Evolutionary conservation across 352 stramenopile genomes (phyloP).

Genomic region (Phytophthora macrochlamydospora): DNA sequence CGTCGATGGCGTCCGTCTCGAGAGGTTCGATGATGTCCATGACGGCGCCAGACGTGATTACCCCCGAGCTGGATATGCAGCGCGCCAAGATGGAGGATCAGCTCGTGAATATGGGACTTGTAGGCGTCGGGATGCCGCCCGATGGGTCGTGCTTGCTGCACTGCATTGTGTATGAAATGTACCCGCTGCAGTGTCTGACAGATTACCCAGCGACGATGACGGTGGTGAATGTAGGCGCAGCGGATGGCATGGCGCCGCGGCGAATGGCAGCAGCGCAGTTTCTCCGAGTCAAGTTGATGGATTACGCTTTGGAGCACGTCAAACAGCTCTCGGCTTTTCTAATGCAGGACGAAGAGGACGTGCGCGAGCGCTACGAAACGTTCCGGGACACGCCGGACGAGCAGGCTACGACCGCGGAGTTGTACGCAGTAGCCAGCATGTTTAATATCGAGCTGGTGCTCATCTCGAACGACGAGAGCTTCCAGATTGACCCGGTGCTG

Average conservation of each 20-base stretch:
- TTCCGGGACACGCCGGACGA: conserved; percentile 77
- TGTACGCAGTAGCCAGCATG: conserved; percentile 82
- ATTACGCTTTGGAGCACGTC: conserved; percentile 75
- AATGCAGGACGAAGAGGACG: conserved; percentile 75
- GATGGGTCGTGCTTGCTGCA: conserved; percentile 84
- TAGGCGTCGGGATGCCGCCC: conserved; percentile 81
- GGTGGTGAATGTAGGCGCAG: conserved; percentile 81
- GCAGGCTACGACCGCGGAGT: conserved; percentile 77
- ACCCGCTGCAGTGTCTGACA: conserved; percentile 72
- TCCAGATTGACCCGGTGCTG: conserved; percentile 81
- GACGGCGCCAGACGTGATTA: conserved; percentile 71
- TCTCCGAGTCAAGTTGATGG: conserved; percentile 71
- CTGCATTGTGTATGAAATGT: conserved; percentile 88
- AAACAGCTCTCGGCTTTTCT: conserved; percentile 63
- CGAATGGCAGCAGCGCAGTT: conserved; percentile 68
- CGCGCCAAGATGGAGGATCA: conserved; percentile 81
- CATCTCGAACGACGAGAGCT: conserved; percentile 82
- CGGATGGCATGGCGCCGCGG: conserved; percentile 76
- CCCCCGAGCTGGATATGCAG: conserved; percentile 73
- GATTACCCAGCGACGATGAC: conserved; percentile 78
- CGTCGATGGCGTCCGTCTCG: conserved; percentile 35
- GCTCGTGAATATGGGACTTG: conserved; percentile 59
- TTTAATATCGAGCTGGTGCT: conserved; percentile 84
- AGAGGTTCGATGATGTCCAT: conserved; percentile 63
- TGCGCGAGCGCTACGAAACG: conserved; percentile 70